phyloP scores from a whole-genome alignment of 805 yeast genomes.

The Hanseniaspora vineae region DNA sequence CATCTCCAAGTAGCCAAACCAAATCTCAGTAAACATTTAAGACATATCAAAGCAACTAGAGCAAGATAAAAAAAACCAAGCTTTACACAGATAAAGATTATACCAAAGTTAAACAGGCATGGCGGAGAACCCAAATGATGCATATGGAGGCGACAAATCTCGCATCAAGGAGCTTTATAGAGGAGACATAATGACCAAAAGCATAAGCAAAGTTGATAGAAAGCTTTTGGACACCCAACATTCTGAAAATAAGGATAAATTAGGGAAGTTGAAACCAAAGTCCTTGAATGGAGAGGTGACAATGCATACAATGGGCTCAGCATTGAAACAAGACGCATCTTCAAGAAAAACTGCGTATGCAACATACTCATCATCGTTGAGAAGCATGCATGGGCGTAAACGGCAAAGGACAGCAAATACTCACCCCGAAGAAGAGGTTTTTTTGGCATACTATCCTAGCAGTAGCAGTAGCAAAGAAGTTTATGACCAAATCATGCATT shows the following conservation, averaged over 20 bases:
- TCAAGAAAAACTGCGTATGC: no score
- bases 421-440: background rate
- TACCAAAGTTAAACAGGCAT: background rate
- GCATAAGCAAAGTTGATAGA: slow-evolving; percentile 50
- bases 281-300: slow-evolving; percentile 61
- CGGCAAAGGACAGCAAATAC: slow-evolving; percentile 7
- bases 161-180: slow-evolving; percentile 30
- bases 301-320: slow-evolving; percentile 56
- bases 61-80: no score
- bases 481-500: slow-evolving; percentile 45
- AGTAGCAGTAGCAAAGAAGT: slow-evolving; percentile 35
- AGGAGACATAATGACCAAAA: slow-evolving; percentile 66
- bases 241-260: slow-evolving; percentile 27
- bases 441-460: slow-evolving; percentile 50
- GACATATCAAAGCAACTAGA: no score
- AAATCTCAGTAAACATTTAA: no score
- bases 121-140: background rate
- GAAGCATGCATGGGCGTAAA: slow-evolving; percentile 5
- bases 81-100: background rate
- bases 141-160: slow-evolving; percentile 8
- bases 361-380: background rate
- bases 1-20: no score
- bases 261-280: slow-evolving; percentile 51
- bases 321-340: background rate
- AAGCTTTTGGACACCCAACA: slow-evolving; percentile 32